Conservation (phyloP, 805 yeast genomes). For the Candida insectalens region DNA sequence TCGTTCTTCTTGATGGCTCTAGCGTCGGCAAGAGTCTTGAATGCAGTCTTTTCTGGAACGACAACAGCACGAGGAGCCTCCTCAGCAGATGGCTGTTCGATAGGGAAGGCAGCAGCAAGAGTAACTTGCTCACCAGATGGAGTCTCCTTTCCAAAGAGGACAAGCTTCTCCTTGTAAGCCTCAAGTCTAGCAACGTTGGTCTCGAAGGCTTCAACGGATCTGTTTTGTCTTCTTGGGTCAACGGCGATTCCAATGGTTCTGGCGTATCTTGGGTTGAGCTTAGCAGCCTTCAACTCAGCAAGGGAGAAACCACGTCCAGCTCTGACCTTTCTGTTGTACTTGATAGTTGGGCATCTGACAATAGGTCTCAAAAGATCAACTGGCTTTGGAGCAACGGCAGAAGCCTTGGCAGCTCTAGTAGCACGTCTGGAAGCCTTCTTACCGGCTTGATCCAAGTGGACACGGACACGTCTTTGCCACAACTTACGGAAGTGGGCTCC, state of each 20-base stretch:
- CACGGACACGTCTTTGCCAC: slow-evolving; percentile 99
- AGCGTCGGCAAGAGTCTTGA: slow-evolving; percentile 90
- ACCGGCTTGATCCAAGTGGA: slow-evolving; percentile 99
- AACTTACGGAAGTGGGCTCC: slow-evolving; percentile 98
- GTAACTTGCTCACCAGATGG: slow-evolving; percentile 73
- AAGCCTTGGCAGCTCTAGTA: slow-evolving; percentile 90
- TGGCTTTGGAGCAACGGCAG: slow-evolving; percentile 95
- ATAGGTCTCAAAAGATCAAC: slow-evolving; percentile 93
- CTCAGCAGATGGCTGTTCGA: slow-evolving; percentile 68
- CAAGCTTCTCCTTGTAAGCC: slow-evolving; percentile 93
- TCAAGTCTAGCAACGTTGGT: slow-evolving; percentile 91
- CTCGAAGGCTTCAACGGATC: slow-evolving; percentile 90
- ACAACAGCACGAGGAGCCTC: slow-evolving; percentile 84
- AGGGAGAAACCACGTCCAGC: slow-evolving; percentile 99
- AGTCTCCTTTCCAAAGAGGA: slow-evolving; percentile 88
- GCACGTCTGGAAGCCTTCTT: slow-evolving; percentile 96
- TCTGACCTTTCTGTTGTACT: slow-evolving; percentile 99
- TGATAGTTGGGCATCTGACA: slow-evolving; percentile 97
- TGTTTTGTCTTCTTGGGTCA: slow-evolving; percentile 99
- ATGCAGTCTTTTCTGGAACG: slow-evolving; percentile 63
- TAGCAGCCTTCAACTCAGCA: slow-evolving; percentile 97
- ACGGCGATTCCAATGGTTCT: slow-evolving; percentile 98
- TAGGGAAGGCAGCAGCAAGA: slow-evolving; percentile 80
- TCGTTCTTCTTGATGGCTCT: slow-evolving; percentile 87
- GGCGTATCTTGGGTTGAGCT: slow-evolving; percentile 88